Evolutionary conservation across 345 rosid genomes (phyloP).

Genomic region (Turritis glabra): DNA sequence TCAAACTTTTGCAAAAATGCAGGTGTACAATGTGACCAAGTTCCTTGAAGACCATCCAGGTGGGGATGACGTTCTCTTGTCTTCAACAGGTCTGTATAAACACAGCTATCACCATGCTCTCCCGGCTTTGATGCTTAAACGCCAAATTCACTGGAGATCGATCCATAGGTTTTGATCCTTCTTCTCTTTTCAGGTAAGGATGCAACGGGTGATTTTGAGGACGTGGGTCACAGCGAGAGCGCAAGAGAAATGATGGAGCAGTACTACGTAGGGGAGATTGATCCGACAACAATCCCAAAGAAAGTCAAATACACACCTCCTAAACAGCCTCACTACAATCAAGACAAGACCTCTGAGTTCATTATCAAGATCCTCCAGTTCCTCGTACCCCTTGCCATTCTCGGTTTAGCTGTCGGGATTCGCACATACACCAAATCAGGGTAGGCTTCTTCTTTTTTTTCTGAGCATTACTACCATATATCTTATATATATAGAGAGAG

Average conservation of each 20-base stretch:
- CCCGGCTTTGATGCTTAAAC: background rate
- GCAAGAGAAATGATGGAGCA: conserved; percentile 66
- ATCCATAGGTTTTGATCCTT: background rate
- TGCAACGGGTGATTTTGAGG: conserved; percentile 77
- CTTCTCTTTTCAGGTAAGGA: conserved; percentile 55
- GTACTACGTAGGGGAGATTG: conserved; percentile 63
- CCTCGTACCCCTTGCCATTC: conserved; percentile 74
- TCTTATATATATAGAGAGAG: background rate
- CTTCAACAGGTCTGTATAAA: conserved; percentile 47
- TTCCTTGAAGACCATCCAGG: conserved; percentile 72
- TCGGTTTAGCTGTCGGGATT: conserved; percentile 73
- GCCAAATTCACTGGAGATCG: background rate
- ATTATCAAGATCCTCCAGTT: conserved; percentile 75
- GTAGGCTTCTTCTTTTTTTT: conserved; percentile 26
- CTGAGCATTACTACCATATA: conserved; percentile 19
- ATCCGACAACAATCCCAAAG: conserved; percentile 60
- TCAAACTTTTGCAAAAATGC: conserved; percentile 5
- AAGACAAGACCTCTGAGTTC: conserved; percentile 84
- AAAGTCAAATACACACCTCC: conserved; percentile 60
- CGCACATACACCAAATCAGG: conserved; percentile 64
- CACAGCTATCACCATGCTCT: background rate
- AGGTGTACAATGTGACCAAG: conserved; percentile 57
- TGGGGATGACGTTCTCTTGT: conserved; percentile 51
- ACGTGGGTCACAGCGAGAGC: conserved; percentile 62
- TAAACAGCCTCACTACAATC: conserved; percentile 71